phyloP scores from a whole-genome alignment of 495 filamentous ascomycete genomes.

The Ascobolus immersus region DNA sequence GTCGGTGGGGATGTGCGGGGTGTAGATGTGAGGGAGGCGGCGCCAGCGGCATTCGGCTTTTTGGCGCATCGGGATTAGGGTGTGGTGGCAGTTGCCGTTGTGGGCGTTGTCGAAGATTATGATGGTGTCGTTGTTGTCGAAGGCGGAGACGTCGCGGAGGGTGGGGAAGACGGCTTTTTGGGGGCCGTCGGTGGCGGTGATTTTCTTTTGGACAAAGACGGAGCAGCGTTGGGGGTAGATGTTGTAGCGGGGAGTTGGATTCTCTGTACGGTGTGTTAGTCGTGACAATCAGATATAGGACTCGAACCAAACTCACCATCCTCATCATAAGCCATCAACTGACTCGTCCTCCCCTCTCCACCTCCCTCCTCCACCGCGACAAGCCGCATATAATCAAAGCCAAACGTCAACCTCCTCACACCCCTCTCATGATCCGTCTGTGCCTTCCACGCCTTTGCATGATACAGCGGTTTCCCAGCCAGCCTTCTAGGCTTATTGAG shows the following conservation, averaged over 20 bases:
- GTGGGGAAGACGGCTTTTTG: constrained; percentile 12
- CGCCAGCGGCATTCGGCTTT: constrained; percentile 29
- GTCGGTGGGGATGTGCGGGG: constrained; percentile 8
- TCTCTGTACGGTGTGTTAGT: constrained; percentile 5
- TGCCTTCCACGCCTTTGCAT: constrained; percentile 24
- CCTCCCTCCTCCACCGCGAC: constrained; percentile 7
- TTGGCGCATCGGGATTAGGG: constrained; percentile 23
- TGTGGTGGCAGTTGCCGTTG: constrained; percentile 22
- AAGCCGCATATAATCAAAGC: constrained; percentile 27
- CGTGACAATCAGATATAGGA: not conserved
- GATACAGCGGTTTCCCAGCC: constrained; percentile 25
- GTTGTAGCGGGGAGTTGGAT: constrained; percentile 10
- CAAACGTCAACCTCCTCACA: constrained; percentile 24
- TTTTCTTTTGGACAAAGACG: constrained; percentile 20
- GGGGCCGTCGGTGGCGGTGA: constrained; percentile 13
- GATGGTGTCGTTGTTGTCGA: constrained; percentile 28
- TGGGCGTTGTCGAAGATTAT: constrained; percentile 29
- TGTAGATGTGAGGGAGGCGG: constrained; percentile 25
- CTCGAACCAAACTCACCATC: constrained; percentile 13
- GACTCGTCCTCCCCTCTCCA: constrained; percentile 20
- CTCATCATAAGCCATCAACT: constrained; percentile 25
- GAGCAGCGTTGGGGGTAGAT: constrained; percentile 12
- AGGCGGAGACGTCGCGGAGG: constrained; percentile 8
- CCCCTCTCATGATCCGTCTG: constrained; percentile 29
- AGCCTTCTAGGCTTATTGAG: too few species aligned